These are phyloP conservation scores for Cenchrus americanus DNA, from an alignment of 176 grass and related monocot genomes.

Conservation along the genomic window DNA sequence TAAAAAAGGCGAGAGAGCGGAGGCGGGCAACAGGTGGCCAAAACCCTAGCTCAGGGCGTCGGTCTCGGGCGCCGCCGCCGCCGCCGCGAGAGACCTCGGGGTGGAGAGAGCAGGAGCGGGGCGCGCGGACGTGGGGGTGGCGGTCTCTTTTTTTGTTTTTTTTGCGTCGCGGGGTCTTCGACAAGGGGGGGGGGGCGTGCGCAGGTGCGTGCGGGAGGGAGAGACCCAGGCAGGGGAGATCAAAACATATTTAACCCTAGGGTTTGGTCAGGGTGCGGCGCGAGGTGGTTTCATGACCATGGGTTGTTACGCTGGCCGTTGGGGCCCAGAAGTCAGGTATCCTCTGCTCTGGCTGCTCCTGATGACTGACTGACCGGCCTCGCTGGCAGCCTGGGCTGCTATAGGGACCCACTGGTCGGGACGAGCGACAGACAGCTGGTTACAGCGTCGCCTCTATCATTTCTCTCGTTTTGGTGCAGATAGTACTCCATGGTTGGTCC, in stretches of 20 bases:
- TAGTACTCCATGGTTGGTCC: background rate
- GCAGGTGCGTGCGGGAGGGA: conserved; percentile 6
- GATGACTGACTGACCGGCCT: background rate
- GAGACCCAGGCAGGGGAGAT: conserved; percentile 9
- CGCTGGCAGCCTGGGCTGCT: too few relatives aligned
- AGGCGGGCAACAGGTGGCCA: conserved; percentile 13
- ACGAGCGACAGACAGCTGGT: conserved; percentile 25
- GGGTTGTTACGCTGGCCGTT: background rate
- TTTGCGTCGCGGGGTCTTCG: conserved; percentile 52
- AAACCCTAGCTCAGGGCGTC: conserved; percentile 29
- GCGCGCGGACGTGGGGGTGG: conserved; percentile 42
- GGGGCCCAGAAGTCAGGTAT: background rate
- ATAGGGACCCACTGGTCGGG: background rate
- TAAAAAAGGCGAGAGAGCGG: background rate
- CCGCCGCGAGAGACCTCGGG: conserved; percentile 32
- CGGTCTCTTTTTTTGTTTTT: conserved; percentile 27
- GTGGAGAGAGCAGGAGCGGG: conserved; percentile 36
- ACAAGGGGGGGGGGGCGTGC: conserved; percentile 10
- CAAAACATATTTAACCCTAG: conserved; percentile 83
- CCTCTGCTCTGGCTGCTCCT: background rate
- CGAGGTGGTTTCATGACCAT: conserved; percentile 28
- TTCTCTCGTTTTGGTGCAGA: background rate
- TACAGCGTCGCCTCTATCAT: conserved; percentile 9
- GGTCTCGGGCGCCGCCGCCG: conserved; percentile 25
- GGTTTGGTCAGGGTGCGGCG: conserved; percentile 59